Percentiles rank a stretch among this genome's conserved stretches.
phyloP scores from a whole-genome alignment of 176 grass and related monocot species.

The Carex myosuroides region DNA sequence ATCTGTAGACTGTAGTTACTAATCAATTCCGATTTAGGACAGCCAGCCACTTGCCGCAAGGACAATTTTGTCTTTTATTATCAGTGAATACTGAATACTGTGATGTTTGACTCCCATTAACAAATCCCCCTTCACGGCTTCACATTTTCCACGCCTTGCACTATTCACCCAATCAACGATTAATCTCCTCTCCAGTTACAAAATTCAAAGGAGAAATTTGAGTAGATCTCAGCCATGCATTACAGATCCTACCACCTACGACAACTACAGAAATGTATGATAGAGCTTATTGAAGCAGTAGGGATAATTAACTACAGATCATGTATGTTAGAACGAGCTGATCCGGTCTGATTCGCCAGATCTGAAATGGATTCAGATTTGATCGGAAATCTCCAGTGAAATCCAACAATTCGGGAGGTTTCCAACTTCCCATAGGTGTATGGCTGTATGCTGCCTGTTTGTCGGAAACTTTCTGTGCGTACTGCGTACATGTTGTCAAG shows the following conservation, averaged over 20 bases:
- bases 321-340: no score
- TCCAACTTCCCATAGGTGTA: no score
- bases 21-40: background rate
- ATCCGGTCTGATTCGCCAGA: background rate
- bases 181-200: background rate
- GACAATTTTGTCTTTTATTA: background rate
- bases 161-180: background rate
- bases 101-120: no score
- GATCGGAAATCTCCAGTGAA: background rate
- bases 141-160: conserved; percentile 7
- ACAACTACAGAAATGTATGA: background rate
- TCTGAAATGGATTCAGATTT: background rate
- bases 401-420: background rate
- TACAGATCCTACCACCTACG: background rate
- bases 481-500: no score
- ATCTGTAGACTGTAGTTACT: background rate
- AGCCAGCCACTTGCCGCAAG: background rate
- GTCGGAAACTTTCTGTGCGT: no score
- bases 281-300: background rate
- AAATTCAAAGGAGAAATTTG: background rate
- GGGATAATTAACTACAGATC: background rate
- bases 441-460: no score
- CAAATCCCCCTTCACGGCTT: background rate
- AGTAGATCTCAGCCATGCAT: background rate
- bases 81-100: no score